Conservation (phyloP, 2,329 filamentous ascomycete genomes). For the Neofusicoccum cordaticola region DNA sequence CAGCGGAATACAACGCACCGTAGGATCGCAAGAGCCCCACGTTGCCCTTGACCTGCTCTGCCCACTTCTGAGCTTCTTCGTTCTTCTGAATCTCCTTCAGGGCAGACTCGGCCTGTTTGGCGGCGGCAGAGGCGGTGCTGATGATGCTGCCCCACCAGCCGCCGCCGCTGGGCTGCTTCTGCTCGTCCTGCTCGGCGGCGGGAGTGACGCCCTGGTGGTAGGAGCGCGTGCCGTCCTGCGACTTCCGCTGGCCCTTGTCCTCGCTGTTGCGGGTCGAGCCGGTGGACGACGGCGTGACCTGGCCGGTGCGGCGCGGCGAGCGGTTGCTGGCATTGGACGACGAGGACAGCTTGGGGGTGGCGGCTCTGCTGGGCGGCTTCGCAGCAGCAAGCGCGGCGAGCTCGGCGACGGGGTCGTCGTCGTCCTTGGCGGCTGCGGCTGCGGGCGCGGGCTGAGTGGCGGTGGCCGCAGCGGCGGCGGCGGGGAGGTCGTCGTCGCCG, state of each 20-base stretch:
- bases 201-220: slow-evolving; percentile 71
- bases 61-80: slow-evolving; percentile 94
- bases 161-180: slow-evolving; percentile 39
- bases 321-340: slow-evolving; percentile 41
- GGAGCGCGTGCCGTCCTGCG: slow-evolving; percentile 71
- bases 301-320: slow-evolving; percentile 29
- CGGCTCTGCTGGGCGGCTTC: slow-evolving; percentile 65
- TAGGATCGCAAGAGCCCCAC: slow-evolving; percentile 73
- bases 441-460: slow-evolving; percentile 26
- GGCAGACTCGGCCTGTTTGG: slow-evolving; percentile 80
- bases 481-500: slow-evolving; percentile 30
- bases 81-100: slow-evolving; percentile 96
- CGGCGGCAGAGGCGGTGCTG: slow-evolving; percentile 73
- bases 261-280: slow-evolving; percentile 51
- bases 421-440: slow-evolving; percentile 43
- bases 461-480: slow-evolving; percentile 24
- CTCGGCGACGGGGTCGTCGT: slow-evolving; percentile 80
- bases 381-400: slow-evolving; percentile 71
- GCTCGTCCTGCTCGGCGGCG: slow-evolving; percentile 52
- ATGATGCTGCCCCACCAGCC: slow-evolving; percentile 73
- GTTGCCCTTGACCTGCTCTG: slow-evolving; percentile 83
- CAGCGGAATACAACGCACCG: slow-evolving; percentile 51
- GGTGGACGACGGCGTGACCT: slow-evolving; percentile 38
- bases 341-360: slow-evolving; percentile 69
- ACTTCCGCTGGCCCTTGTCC: slow-evolving; percentile 67